Evolutionary conservation across 2,329 filamentous ascomycete species (phyloP), one percentile per base, ranked within the genome.

Genomic region (Colletotrichum trifolii): DNA sequence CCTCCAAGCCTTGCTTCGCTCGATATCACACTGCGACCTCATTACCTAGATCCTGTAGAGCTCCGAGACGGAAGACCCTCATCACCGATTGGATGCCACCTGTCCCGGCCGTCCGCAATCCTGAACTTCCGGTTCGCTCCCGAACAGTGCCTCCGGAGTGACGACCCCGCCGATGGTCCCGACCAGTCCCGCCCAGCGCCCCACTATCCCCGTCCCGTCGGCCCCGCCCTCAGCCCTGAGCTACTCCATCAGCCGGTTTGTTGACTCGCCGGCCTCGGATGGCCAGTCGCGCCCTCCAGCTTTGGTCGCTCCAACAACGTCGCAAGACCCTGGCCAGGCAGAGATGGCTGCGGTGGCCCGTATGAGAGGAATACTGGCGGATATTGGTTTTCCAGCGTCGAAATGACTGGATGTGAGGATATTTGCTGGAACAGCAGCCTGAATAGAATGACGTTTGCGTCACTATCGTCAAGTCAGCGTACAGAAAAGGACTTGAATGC

Each of bases 191-290:
- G 13, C 42, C 10, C 47, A 53, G 4, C 63, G 59, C 36, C 63
- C 63, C 63, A n/a, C 47, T 47, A 63, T 66, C 42, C 47, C 63
- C 40, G 59, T 57, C 7, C 2, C 9, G 6, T 57, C 63, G 35
- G 63, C 47, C 36, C 53, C 46, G 36, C 2, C 9, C 6, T 56
- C 63, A n/a, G 63, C 47, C 36, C 53, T 40, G 36, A 47, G 13
- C 3, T 63, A 63, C 46, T 53, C 47, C 35, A 47, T 63, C 33
- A 8, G 42, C 12, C 63, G 63, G 35, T 66, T 53, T 17, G 7
- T 53, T n/a, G n/a, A 25, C 15, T 40, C 62, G 6, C 40, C 63
- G 33, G 11, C 53, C 15, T 42, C 47, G 13, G 58, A 66, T 11
- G 35, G 36, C 15, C 38, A 35, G 6, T 2, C 3, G 1, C 46